Conservation (phyloP, 768 basidiomycete species). For the Auriculariales sp. region DNA sequence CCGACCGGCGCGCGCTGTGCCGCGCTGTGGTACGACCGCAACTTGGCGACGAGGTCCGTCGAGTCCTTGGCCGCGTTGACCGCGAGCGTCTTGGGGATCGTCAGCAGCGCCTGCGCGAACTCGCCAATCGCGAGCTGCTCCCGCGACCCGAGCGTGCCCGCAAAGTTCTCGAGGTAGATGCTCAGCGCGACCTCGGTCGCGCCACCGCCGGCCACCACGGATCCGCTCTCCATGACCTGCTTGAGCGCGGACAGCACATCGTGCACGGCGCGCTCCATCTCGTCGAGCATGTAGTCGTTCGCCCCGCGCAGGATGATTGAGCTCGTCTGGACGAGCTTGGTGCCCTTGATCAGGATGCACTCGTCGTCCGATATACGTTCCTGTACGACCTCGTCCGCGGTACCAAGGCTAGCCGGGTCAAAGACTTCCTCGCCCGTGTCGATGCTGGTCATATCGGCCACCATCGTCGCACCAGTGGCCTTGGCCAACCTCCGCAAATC, state of each 20-base stretch:
- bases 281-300: conserved; percentile 98
- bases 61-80: conserved; percentile 99
- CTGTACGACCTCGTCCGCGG: conserved; percentile 90
- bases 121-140: conserved; percentile 99
- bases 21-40: conserved; percentile 92
- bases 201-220: conserved; percentile 93
- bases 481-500: conserved; percentile 93
- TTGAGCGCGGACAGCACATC: conserved; percentile 93
- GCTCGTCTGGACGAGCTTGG: conserved; percentile 85
- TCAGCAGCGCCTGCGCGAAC: conserved; percentile 81
- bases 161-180: conserved; percentile 98
- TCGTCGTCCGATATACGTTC: conserved; percentile 98
- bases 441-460: conserved; percentile 86
- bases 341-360: conserved; percentile 92
- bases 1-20: conserved; percentile 84
- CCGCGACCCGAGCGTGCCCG: conserved; percentile 90
- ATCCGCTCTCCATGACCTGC: conserved; percentile 88
- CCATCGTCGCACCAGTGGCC: conserved; percentile 87
- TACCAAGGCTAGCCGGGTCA: conserved; percentile 80
- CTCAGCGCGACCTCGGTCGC: conserved; percentile 94
- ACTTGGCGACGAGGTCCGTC: conserved; percentile 90
- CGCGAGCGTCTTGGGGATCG: conserved; percentile 93
- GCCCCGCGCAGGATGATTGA: conserved; percentile 92
- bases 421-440: conserved; percentile 92
- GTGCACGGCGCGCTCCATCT: conserved; percentile 96